Base-by-base conservation (phyloP, 2,329 filamentous ascomycete species). In the Sodiomyces alkalinus region DNA sequence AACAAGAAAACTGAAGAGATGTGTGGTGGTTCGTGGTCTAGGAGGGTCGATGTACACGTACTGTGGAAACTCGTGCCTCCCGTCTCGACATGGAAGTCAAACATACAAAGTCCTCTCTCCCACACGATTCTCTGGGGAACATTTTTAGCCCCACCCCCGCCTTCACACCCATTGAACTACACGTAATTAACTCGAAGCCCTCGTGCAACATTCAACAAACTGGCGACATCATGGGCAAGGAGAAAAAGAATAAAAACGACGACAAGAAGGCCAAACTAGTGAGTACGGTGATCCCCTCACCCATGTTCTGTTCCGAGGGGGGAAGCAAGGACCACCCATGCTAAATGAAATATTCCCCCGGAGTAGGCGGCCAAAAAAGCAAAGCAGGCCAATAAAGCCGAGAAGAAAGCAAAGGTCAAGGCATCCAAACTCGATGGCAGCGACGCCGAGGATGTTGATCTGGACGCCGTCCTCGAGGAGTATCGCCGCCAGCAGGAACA, bases 401-500 rank as follows among this genome's bases (percentile, higher is more conserved):
- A 90, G 44, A 92, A 92, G 52, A 92, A 85, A 53, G 63, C 68
- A 42, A 85, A 86, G 43, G 58, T 51, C 28, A 80, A 79, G 51
- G 61, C 63, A 10, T 70, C 80, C 40, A 75, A 82, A 50, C 51
- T 64, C 32, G 78, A 79, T 17, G 86, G 86, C 50, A 87, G 81
- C 47, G 87, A 94, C 49, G 81, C 68, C 26, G 87, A 96, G 50
- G 86, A 94, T 42, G 75, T 90, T 10, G 90, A 96, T 53, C 68
- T 98, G 20, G 90, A 98, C 47, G 76, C 78, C 25, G 86, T 98
- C 24, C 73, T 98, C 17, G 86, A 87, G 25, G 82, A 92, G 51
- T 96, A 92, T 55, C 80, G 80, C 41, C 81, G 80, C 48, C 79
- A 85, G 53, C 90, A 98, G 58, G 87, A 92, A 46, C 80, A 81